These are phyloP conservation scores for Heliosperma pusillum DNA, from an alignment of 148 eudicot species.

Conservation along the genomic window DNA sequence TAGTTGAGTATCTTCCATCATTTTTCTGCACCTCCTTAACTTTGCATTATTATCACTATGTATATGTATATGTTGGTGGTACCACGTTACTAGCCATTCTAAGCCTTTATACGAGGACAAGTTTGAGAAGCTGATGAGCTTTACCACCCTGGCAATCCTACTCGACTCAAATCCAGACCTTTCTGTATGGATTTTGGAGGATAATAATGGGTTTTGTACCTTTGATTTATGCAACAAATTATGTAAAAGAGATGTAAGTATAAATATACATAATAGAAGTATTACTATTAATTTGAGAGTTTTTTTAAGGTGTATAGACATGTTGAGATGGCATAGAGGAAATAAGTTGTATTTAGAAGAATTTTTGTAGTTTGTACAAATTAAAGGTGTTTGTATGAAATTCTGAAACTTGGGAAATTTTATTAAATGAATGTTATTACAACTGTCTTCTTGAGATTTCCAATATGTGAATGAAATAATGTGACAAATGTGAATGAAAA, in stretches of 20 bases:
- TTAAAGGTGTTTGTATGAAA: too few relatives aligned
- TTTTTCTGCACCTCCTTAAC: constrained; percentile 18
- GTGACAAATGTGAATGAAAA: not conserved
- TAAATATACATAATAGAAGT: constrained; percentile 6
- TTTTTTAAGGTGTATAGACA: constrained; percentile 15
- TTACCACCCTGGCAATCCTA: not conserved
- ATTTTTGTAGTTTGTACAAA: not conserved
- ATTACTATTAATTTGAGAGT: constrained; percentile 6
- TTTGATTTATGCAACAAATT: not conserved
- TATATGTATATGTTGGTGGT: not conserved
- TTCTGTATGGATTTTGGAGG: not conserved
- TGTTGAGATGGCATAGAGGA: constrained; percentile 3
- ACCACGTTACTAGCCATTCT: not conserved
- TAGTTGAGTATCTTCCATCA: constrained; percentile 23
- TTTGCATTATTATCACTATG: not conserved
- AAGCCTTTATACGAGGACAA: not conserved
- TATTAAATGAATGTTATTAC: not conserved
- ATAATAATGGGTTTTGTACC: not conserved
- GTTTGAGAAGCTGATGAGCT: not conserved
- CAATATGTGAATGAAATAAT: constrained; percentile 4
- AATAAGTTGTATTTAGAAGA: not conserved
- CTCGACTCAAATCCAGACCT: not conserved
- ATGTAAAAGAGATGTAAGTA: not conserved
- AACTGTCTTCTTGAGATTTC: not conserved
- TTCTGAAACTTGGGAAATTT: not conserved